Evolutionary conservation across 148 eudicot genomes (phyloP), one percentile per base, ranked within the genome.

Genomic region (Suaeda aralocaspica): DNA sequence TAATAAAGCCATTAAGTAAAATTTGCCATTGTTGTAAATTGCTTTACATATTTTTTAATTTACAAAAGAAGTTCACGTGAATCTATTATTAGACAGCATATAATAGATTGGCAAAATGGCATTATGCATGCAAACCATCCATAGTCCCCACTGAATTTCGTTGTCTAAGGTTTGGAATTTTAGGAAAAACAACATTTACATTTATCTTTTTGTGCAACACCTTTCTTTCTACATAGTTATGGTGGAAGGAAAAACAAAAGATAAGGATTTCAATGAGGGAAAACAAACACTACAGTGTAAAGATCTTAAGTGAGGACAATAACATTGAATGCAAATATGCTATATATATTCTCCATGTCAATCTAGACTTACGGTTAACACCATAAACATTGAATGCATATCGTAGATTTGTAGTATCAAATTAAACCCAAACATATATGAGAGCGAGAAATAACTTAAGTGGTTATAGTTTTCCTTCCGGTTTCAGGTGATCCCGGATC

Each of bases 11-110:
- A n/a, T n/a, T n/a, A n/a, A n/a, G n/a, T n/a, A n/a, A n/a, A n/a
- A n/a, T n/a, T n/a, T n/a, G n/a, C n/a, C n/a, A n/a, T n/a, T n/a
- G n/a, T n/a, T n/a, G n/a, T n/a, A n/a, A n/a, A n/a, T n/a, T n/a
- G n/a, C n/a, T n/a, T n/a, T 12, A 49, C 22, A 70, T 7, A 21
- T 44, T 29, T 45, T 39, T 30, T 66, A 56, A 36, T 16, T 34
- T 59, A 24, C 28, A 55, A 30, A n/a, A 33, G 70, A 67, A 2
- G 46, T 30, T 67, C 80, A 72, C 80, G 61, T 77, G 80, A 55
- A 59, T 45, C 57, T 13, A 67, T 39, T 50, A 50, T 63, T 48
- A 52, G 45, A 77, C 72, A 66, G 57, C 80, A 61, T 48, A 36
- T 44, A 19, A 52, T 22, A 31, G 0, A 59, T 77, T 72, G 80